phyloP scores from a whole-genome alignment of 1,139 yeast genomes.

The Hyphopichia pseudoburtonii region DNA sequence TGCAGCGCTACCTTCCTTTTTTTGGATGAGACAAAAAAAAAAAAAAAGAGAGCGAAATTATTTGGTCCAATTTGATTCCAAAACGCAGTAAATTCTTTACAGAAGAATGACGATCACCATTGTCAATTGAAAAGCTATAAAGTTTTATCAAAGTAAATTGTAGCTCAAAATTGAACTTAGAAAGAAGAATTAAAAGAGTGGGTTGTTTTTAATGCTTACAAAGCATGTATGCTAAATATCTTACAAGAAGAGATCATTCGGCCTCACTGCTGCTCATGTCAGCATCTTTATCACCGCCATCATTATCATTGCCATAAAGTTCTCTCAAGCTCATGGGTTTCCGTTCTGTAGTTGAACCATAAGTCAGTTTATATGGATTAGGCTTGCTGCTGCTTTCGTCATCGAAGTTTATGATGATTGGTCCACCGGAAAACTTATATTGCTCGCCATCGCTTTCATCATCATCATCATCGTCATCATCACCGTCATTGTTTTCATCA shows the following conservation, averaged over 20 bases:
- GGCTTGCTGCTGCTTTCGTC: conserved; percentile 13
- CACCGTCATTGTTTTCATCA: conserved; percentile 4
- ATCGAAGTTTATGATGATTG: conserved; percentile 22
- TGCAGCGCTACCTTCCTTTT: no score
- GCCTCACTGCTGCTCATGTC: conserved; percentile 43
- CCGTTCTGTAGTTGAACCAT: conserved; percentile 9
- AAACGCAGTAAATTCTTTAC: no score
- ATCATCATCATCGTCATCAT: conserved; percentile 13
- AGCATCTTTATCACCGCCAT: conserved; percentile 24
- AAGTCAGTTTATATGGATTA: conserved; percentile 9
- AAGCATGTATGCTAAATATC: no score
- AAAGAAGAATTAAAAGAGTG: no score
- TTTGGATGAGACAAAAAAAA: no score
- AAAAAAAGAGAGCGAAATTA: no score
- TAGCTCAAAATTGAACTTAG: no score
- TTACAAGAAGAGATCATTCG: conserved; percentile 16
- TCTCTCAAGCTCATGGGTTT: conserved; percentile 45
- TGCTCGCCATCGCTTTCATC: conserved; percentile 34
- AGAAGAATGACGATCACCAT: no score
- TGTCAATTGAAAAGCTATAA: no score
- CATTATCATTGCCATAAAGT: conserved; percentile 28
- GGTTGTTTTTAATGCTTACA: no score
- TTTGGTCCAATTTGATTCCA: no score
- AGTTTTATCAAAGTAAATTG: no score
- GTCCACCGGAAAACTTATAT: conserved; percentile 18